These are phyloP conservation scores for Syncephalastrum sp. DNA, from an alignment of 371 early-diverging fungal genomes.

Conservation along the genomic window DNA sequence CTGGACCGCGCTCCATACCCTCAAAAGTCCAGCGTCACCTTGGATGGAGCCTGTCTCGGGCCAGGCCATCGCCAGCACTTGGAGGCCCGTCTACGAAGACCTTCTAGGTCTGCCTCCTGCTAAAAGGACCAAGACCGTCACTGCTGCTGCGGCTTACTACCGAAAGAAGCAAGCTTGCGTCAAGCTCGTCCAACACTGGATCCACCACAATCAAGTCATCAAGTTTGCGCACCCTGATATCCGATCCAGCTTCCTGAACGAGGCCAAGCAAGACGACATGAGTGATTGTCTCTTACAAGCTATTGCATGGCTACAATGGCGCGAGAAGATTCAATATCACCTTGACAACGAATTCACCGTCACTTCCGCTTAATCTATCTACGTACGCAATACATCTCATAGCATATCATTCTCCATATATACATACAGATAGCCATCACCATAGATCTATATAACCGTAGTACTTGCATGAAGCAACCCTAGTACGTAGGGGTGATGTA, in stretches of 20 bases:
- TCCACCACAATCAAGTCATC: slow-evolving; percentile 19
- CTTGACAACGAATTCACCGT: not conserved
- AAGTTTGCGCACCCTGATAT: slow-evolving; percentile 18
- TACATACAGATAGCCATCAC: not conserved
- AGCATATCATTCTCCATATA: not conserved
- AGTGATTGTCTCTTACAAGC: slow-evolving; percentile 74
- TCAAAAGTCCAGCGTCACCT: not conserved
- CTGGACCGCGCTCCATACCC: slow-evolving; percentile 33
- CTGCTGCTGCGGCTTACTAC: not conserved
- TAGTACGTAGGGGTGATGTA: too few species aligned
- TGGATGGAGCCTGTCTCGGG: slow-evolving; percentile 19
- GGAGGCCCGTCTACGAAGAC: slow-evolving; percentile 15
- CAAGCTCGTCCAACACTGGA: slow-evolving; percentile 39
- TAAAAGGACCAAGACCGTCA: not conserved
- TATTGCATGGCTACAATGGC: slow-evolving; percentile 68
- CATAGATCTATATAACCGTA: not conserved
- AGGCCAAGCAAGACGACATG: slow-evolving; percentile 73
- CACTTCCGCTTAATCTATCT: too few species aligned
- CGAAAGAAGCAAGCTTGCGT: slow-evolving; percentile 32
- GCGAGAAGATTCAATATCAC: slow-evolving; percentile 12
- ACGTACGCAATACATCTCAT: not conserved
- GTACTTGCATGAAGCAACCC: too few species aligned
- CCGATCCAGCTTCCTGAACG: slow-evolving; percentile 37
- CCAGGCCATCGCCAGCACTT: slow-evolving; percentile 21
- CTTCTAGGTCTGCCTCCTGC: not conserved